Conservation (phyloP, 148 eudicot genomes). For the Nyssa sinensis region DNA sequence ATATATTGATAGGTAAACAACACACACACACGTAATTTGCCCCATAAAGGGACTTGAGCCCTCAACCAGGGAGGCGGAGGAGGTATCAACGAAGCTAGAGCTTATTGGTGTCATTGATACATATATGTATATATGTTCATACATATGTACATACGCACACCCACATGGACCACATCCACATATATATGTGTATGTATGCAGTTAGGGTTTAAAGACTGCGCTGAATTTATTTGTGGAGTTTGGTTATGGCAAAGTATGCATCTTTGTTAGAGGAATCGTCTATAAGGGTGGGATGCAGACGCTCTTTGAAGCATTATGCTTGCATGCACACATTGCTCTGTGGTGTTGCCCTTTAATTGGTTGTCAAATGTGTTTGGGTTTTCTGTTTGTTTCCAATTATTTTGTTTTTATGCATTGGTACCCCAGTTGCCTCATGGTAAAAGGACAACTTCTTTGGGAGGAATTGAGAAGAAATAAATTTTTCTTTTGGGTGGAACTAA, state of each 20-base stretch:
- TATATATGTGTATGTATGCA: neutral
- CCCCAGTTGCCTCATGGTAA: constrained; percentile 8
- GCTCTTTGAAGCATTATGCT: neutral
- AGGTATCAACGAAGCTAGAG: too few relatives aligned
- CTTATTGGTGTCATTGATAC: neutral
- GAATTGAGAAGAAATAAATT: neutral
- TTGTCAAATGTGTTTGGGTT: neutral
- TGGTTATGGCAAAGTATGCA: neutral
- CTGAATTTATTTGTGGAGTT: neutral
- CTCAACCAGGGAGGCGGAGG: too few relatives aligned
- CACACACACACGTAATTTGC: too few relatives aligned
- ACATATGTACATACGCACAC: neutral
- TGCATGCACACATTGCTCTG: neutral
- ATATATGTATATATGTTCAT: neutral
- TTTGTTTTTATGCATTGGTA: neutral
- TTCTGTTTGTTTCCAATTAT: neutral
- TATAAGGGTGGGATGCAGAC: neutral
- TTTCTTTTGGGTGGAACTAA: too few relatives aligned
- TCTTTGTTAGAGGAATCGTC: neutral
- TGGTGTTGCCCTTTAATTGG: neutral
- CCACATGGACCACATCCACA: too few relatives aligned
- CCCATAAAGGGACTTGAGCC: too few relatives aligned
- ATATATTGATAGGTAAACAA: too few relatives aligned
- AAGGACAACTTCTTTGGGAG: neutral
- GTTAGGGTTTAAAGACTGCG: neutral